A percentile compares a stretch with the other conserved stretches of the same genome.
Evolutionary conservation across 2,329 filamentous ascomycete genomes (phyloP).

Genomic region (Ophiocordyceps camponoti-leonardi): DNA sequence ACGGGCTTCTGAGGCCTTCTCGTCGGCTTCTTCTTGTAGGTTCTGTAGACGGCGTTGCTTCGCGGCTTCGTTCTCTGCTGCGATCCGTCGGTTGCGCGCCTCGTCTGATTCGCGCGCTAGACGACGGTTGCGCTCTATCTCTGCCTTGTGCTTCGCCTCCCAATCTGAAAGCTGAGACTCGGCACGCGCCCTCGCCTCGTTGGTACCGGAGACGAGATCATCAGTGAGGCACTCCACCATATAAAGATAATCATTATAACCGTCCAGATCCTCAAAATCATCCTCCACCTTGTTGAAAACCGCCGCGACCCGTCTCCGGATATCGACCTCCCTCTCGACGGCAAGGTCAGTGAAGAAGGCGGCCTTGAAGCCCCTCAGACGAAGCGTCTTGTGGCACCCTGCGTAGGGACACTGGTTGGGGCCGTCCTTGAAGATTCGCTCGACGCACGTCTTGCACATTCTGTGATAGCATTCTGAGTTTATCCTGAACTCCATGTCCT

Average conservation of each 20-base stretch:
- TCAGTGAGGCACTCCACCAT: slow-evolving; percentile 80
- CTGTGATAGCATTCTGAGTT: slow-evolving; percentile 98
- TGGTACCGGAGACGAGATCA: slow-evolving; percentile 60
- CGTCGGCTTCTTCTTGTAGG: slow-evolving; percentile 51
- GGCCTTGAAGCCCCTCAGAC: slow-evolving; percentile 66
- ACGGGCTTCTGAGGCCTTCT: slow-evolving; percentile 44
- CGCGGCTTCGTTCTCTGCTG: slow-evolving; percentile 49
- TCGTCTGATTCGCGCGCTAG: slow-evolving; percentile 39
- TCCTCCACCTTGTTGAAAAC: slow-evolving; percentile 82
- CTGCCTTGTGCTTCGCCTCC: slow-evolving; percentile 52
- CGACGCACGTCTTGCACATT: slow-evolving; percentile 94
- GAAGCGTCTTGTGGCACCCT: slow-evolving; percentile 71
- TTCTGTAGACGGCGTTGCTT: slow-evolving; percentile 42
- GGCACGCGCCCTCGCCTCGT: slow-evolving; percentile 37
- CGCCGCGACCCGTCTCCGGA: slow-evolving; percentile 57
- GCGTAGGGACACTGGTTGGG: slow-evolving; percentile 87
- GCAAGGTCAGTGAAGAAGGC: slow-evolving; percentile 81
- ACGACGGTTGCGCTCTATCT: slow-evolving; percentile 44
- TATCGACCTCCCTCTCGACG: slow-evolving; percentile 87
- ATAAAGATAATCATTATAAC: slow-evolving; percentile 90
- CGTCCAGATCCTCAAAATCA: slow-evolving; percentile 70
- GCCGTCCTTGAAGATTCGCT: slow-evolving; percentile 81
- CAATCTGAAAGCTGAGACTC: slow-evolving; percentile 38
- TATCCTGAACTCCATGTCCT: slow-evolving; percentile 85
- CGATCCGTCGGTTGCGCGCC: slow-evolving; percentile 33